Conservation (phyloP, 345 rosid species). For the Viola odorata region DNA sequence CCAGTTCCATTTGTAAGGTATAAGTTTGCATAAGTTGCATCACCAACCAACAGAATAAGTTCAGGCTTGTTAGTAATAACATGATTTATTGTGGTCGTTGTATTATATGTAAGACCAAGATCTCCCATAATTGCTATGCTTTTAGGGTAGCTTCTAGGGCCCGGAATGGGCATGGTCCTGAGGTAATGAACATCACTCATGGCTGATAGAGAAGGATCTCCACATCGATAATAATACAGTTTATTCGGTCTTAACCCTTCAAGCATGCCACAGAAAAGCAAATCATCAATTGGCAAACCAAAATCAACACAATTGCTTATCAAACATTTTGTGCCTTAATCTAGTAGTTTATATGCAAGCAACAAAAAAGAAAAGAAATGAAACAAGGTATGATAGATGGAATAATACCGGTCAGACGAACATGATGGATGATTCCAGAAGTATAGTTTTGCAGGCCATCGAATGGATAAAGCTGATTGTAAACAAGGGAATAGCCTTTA, state of each 20-base stretch:
- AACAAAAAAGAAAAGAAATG: not conserved
- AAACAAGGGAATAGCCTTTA: conserved; percentile 54
- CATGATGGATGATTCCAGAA: conserved; percentile 87
- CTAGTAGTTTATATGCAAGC: not conserved
- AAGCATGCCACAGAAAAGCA: not conserved
- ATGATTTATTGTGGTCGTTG: conserved; percentile 51
- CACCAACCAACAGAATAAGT: conserved; percentile 77
- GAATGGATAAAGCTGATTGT: conserved; percentile 53
- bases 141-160: conserved; percentile 48
- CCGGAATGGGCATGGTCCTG: conserved; percentile 66
- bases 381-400: not conserved
- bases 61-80: conserved; percentile 64
- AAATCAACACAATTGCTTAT: not conserved
- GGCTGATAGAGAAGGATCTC: conserved; percentile 61
- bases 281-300: not conserved
- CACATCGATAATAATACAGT: conserved; percentile 57
- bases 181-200: conserved; percentile 51
- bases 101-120: conserved; percentile 81
- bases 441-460: conserved; percentile 58
- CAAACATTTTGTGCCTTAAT: too few species aligned
- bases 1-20: conserved; percentile 61
- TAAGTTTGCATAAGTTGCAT: conserved; percentile 67
- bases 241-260: conserved; percentile 66
- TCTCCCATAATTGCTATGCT: conserved; percentile 75
- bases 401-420: conserved; percentile 50